phyloP scores from a whole-genome alignment of 2,329 filamentous ascomycete genomes.

The Aureobasidium melanogenum region DNA sequence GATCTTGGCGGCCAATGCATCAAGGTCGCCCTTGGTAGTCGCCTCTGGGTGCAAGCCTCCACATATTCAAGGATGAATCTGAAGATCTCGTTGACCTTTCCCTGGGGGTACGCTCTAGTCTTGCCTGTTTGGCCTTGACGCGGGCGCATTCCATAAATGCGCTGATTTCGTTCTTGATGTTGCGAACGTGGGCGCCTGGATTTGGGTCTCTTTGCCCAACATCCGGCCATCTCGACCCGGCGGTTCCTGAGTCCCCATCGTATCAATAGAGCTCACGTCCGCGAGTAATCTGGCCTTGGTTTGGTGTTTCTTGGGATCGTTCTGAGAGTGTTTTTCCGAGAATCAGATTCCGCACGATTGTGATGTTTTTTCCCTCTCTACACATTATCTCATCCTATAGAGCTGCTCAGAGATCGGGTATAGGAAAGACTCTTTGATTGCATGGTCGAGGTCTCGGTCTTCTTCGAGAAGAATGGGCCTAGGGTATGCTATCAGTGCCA shows the following conservation, averaged over 20 bases:
- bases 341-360: neutral
- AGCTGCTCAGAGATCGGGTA: too few species aligned
- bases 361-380: too few species aligned
- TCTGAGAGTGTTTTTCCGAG: neutral
- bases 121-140: neutral
- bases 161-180: neutral
- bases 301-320: neutral
- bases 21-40: neutral
- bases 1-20: too few species aligned
- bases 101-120: neutral
- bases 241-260: neutral
- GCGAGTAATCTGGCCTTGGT: neutral
- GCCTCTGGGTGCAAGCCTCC: neutral
- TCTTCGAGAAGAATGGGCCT: too few species aligned
- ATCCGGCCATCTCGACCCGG: neutral
- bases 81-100: too few species aligned
- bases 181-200: neutral
- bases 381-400: too few species aligned
- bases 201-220: neutral
- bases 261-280: neutral
- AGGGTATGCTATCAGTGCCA: too few species aligned
- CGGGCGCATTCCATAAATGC: neutral
- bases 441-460: too few species aligned
- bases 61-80: neutral
- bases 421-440: too few species aligned